Evolutionary conservation across 345 rosid species (phyloP).

Genomic region (Camelina neglecta): DNA sequence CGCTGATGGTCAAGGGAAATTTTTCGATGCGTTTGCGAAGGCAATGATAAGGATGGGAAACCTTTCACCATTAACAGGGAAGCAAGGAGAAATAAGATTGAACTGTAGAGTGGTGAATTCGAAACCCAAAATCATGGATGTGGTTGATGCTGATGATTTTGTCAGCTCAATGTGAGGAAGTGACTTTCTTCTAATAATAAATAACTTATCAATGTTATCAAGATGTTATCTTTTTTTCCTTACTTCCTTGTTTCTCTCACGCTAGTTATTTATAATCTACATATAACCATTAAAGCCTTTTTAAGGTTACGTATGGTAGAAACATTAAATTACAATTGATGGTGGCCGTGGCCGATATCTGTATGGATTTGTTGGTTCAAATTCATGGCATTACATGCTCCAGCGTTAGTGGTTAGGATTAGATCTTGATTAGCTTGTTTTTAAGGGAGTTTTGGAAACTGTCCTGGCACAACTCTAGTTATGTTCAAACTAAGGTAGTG

Average conservation of each 20-base stretch:
- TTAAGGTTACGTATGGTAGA: no score
- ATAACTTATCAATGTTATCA: neutral
- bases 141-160: slow-evolving; percentile 29
- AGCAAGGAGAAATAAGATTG: slow-evolving; percentile 59
- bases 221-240: neutral
- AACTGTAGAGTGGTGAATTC: slow-evolving; percentile 53
- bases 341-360: no score
- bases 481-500: neutral
- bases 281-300: neutral
- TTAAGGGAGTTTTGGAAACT: no score
- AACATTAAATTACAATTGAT: no score
- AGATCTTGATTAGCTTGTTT: neutral
- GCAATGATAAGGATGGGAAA: slow-evolving; percentile 79
- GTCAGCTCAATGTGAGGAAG: slow-evolving; percentile 35
- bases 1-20: slow-evolving; percentile 40
- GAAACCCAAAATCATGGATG: slow-evolving; percentile 24
- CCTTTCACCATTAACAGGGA: slow-evolving; percentile 57
- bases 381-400: neutral
- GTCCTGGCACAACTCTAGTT: no score
- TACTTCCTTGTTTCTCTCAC: neutral
- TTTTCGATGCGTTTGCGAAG: slow-evolving; percentile 53
- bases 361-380: no score
- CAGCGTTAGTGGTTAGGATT: neutral
- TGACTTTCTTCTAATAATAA: slow-evolving; percentile 23
- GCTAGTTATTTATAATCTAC: neutral